Evolutionary conservation across 1,284 basidiomycete species (phyloP), one percentile per base, ranked within the genome.

Genomic region (Boletus sp.): DNA sequence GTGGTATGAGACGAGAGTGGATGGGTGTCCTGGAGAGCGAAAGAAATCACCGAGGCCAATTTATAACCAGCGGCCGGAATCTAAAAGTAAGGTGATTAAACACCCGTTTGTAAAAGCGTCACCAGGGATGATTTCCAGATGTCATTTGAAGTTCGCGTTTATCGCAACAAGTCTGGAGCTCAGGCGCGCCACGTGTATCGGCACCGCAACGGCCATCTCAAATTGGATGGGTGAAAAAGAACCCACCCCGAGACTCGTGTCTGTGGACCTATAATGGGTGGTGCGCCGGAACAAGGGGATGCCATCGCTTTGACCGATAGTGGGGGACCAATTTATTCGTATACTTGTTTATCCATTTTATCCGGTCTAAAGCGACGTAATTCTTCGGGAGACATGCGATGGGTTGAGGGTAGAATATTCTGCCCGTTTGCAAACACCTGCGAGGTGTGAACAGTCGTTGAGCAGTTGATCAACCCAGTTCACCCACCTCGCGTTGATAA

Each of bases 201-300:
- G 23, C 30, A 16, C 11, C 23, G 25, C 23, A 61, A 61, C 38
- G 30, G 9, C 28, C 4, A 4, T 30, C 14, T n/a, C 13, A 46
- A 35, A 50, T 14, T n/a, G 27, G 21, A 43, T 43, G 11, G n/a
- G 19, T 28, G 37, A 25, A 38, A 33, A 43, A 7, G 31, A 52
- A 19, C n/a, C 13, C 17, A 37, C 8, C 6, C 28, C 23, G 14
- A n/a, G 43, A 21, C 2, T 25, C 44, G 28, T 3, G 4, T 44
- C 1, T n/a, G 10, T 58, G 64, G 59, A 65, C 49, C 33, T 27
- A 52, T 40, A 48, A 58, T 40, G 25, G 27, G 28, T 14, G 8
- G 25, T 47, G 58, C 27, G 37, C 23, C 37, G 17, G 60, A 25
- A 48, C 47, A 68, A 68, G 53, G 46, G 52, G 37, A 47, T 13